Evolutionary conservation across 805 yeast species (phyloP).

Genomic region (Metschnikowia dekortorum): DNA sequence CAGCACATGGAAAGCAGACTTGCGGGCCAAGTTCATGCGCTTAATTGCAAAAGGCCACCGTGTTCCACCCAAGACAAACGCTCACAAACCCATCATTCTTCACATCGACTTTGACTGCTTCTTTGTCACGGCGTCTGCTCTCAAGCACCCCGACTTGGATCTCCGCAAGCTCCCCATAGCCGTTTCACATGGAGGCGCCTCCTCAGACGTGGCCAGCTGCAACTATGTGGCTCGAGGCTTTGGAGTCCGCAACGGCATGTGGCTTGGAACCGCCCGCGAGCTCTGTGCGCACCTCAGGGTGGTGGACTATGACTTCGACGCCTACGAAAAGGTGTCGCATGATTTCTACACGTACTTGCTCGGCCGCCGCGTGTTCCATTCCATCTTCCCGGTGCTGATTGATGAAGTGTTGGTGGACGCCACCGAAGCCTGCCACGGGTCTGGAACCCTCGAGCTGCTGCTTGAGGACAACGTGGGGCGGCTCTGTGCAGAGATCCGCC

Average conservation of each 20-base stretch:
- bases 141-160: constrained; percentile 50
- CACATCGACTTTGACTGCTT: constrained; percentile 95
- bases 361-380: constrained; percentile 38
- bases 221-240: constrained; percentile 78
- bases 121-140: constrained; percentile 80
- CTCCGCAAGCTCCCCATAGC: constrained; percentile 49
- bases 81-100: constrained; percentile 39
- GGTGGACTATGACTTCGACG: constrained; percentile 68
- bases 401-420: constrained; percentile 88
- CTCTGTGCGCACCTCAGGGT: constrained; percentile 64
- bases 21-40: constrained; percentile 56
- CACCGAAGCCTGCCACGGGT: constrained; percentile 24
- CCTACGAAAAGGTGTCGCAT: constrained; percentile 63
- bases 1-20: constrained; percentile 78
- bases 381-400: constrained; percentile 75
- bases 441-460: background rate
- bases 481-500: constrained; percentile 35
- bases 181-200: constrained; percentile 56
- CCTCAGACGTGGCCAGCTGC: constrained; percentile 86
- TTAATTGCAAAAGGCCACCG: constrained; percentile 31
- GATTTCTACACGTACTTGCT: constrained; percentile 59
- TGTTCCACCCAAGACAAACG: background rate
- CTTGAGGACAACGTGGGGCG: constrained; percentile 4
- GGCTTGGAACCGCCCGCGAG: constrained; percentile 64
- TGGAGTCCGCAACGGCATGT: constrained; percentile 88